Percentiles rank a stretch among this genome's conserved stretches.
These are phyloP conservation scores for Solanum rostratum DNA, from an alignment of 257 asterid genomes.

Conservation along the genomic window DNA sequence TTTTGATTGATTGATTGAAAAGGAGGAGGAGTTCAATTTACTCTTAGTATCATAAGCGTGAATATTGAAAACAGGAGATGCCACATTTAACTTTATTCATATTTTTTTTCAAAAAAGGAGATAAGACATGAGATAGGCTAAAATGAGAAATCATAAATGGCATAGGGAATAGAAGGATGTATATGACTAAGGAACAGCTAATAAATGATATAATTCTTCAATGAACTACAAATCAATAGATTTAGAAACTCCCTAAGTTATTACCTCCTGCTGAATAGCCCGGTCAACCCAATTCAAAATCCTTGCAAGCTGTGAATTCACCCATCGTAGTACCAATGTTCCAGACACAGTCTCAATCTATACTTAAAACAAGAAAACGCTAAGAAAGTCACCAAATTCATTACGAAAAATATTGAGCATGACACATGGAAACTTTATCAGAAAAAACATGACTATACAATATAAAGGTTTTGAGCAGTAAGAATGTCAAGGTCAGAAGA, in stretches of 20 bases:
- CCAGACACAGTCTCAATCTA: slow-evolving; percentile 88
- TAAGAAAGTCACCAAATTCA: slow-evolving; percentile 2
- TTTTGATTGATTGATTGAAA: no score
- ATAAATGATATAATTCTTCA: not conserved
- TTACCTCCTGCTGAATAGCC: slow-evolving; percentile 90
- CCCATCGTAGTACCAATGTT: slow-evolving; percentile 96
- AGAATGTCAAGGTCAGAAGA: not conserved
- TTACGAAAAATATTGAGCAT: not conserved
- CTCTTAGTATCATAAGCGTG: not conserved
- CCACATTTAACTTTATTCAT: not conserved
- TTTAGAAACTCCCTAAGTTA: not conserved
- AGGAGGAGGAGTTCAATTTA: not conserved
- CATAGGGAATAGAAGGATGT: not conserved
- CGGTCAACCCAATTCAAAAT: slow-evolving; percentile 89
- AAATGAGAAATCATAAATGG: not conserved
- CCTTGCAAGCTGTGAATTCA: slow-evolving; percentile 89
- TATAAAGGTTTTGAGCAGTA: not conserved
- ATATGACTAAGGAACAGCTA: not conserved
- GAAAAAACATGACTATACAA: not conserved
- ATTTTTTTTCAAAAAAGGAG: not conserved
- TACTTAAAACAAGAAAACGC: slow-evolving; percentile 8
- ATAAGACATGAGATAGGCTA: not conserved
- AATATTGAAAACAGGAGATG: not conserved
- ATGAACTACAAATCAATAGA: not conserved
- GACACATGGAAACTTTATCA: not conserved